Evolutionary conservation across 768 basidiomycete species (phyloP), one percentile per base, ranked within the genome.

Genomic region (Russula lepida): DNA sequence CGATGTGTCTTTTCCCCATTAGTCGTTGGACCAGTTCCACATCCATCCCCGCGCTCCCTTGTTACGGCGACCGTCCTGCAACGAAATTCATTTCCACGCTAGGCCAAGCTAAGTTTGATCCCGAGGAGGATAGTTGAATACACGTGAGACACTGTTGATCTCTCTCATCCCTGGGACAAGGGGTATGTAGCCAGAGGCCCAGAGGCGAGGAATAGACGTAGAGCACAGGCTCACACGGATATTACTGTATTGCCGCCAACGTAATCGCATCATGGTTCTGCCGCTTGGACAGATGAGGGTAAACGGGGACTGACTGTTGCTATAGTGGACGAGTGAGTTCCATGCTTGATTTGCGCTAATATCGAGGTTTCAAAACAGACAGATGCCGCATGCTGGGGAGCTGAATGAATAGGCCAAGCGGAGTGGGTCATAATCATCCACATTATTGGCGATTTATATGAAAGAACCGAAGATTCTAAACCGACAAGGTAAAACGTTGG

Each of bases 151-250:
- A 8, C 41, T 17, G 66, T 81, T 73, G 60, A 79, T 85, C 65
- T 81, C 65, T 81, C 83, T 41, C 82, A 78, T 74, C 61, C 71
- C 2, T 41, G 39, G 39, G 39, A 19, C 8, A 1, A 17, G 19
- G 41, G 41, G 9, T n/a, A 11, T 33, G 6, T 8, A 33, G 32
- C 1, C n/a, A n/a, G n/a, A n/a, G n/a, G n/a, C n/a, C n/a, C n/a
- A n/a, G 86, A 86, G 69, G 80, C 85, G 68, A 86, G 85, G 28
- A 49, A 60, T 48, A 17, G 21, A 33, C 4, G 17, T 33, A 35
- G 35, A 35, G 13, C 12, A 37, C 35, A 37, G 35, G 35, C 35
- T 37, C 35, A 56, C 21, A 23, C 21, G 46, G 54, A 28, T 9
- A 21, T 37, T 37, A 37, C 35, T 37, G 35, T 17, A 25, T 46